Evolutionary conservation across 2,329 filamentous ascomycete species (phyloP), one percentile per base, ranked within the genome.

Genomic region (Xylaria multiplex): DNA sequence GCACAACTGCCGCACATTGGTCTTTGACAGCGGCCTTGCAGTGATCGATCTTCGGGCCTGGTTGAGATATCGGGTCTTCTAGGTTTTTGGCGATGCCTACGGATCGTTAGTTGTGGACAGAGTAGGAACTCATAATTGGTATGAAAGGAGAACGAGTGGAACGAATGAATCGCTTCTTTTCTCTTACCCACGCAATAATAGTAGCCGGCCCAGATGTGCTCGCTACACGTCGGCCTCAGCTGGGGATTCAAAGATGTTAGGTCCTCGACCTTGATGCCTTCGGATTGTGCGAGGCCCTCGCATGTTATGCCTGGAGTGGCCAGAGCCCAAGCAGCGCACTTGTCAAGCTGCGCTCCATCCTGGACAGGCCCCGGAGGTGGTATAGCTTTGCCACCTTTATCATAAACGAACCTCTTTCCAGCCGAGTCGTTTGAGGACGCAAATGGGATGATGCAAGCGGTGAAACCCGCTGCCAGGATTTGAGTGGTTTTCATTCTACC

Each of bases 291-390:
- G 14, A 65, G 22, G 6, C 24, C 9, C 5, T 48, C 45, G 42
- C 67, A 69, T 4, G 55, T 69, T 37, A 48, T 43, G 24, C 65
- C 67, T 9, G 50, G 40, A n/a, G 19, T 24, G 11, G 66, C 64
- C 27, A 55, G 14, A n/a, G 58, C 13, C 66, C 66, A 69, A 8
- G 2, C 59, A 14, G 35, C 35, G 19, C 64, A 65, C 24, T 6
- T 35, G 6, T 52, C 54, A 13, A 67, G 24, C 2, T 49, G 45
- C 2, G 67, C 67, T 5, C 67, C 67, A 2, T 27, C 8, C 52
- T 69, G 65, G 14, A 69, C 67, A 9, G 54, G 58, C 16, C 65
- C 67, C 2, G 65, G 62, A 8, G 67, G 65, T 19, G 46, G 40
- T 6, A 42, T 37, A 13, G 24, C 24, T 30, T 45, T 27, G 4